Percentiles rank a stretch among this genome's conserved stretches.
phyloP scores from a whole-genome alignment of 2,329 filamentous ascomycete species.

The Pestalotiopsis sp. region DNA sequence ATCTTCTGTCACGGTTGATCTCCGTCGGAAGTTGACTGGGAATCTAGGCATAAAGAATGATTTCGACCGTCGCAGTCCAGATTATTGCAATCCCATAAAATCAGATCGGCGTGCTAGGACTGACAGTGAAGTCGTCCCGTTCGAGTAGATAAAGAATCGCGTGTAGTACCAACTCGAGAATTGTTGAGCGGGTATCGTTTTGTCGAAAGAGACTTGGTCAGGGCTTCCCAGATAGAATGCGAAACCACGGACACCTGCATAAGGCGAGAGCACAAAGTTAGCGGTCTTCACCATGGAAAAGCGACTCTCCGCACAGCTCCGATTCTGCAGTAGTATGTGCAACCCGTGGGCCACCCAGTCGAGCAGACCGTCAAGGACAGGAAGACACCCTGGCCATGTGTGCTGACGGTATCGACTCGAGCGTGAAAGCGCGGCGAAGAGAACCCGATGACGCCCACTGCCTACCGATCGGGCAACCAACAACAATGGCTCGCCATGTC shows the following conservation, averaged over 20 bases:
- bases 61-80: slow-evolving; percentile 18
- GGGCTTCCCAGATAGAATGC: slow-evolving; percentile 19
- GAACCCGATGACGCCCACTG: not conserved
- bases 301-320: slow-evolving; percentile 24
- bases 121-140: not conserved
- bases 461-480: not conserved
- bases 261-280: slow-evolving; percentile 30
- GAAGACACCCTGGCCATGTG: slow-evolving; percentile 6
- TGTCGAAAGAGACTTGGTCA: not conserved
- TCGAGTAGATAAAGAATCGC: not conserved
- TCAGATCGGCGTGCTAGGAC: not conserved
- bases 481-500: not conserved
- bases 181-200: not conserved
- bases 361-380: not conserved
- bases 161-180: not conserved
- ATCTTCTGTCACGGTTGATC: slow-evolving; percentile 57
- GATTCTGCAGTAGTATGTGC: slow-evolving; percentile 19
- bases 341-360: not conserved
- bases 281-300: slow-evolving; percentile 27
- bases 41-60: slow-evolving; percentile 63
- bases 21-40: slow-evolving; percentile 62
- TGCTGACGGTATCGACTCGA: not conserved
- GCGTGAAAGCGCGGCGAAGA: not conserved
- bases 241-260: slow-evolving; percentile 38
- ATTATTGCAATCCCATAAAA: slow-evolving; percentile 13